Base-by-base conservation (phyloP, 768 basidiomycete genomes). In the Baorangia bicolor region DNA sequence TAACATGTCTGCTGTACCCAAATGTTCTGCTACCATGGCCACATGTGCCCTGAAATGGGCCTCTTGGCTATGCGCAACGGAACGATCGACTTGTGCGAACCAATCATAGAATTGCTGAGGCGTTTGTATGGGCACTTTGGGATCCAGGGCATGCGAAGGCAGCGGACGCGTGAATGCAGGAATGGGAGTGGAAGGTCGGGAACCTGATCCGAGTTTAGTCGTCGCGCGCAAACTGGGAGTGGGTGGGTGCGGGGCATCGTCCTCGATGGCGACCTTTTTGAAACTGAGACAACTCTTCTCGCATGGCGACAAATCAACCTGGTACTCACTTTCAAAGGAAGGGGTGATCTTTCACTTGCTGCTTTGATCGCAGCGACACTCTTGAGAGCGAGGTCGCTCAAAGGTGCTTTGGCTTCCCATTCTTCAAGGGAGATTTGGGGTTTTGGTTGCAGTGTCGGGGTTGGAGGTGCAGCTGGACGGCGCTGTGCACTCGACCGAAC, bases 101-200 rank as follows among this genome's bases (percentile, higher is more conserved):
- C 94, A 97, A 74, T 98, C 96, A 68, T 95, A 93, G 73, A 99
- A 96, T 62, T 98, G 94, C 64, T 98, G 93, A 1, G 94, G 88
- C 0, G 94, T 96, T 58, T 88, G 83, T 37, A 98, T 86, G 5
- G 91, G 87, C 38, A 85, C 81, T 47, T 81, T 82, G 3, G 92
- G 90, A 65, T 90, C 87, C 16, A 92, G 74, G 0, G 85, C 79
- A 64, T 88, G 83, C 9, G 73, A 65, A 13, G 66, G 39, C 13
- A 54, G 47, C 4, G 68, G 56, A 52, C 65, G 70, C 43, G 58
- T 49, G 33, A 31, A 57, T 18, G 53, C 56, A 41, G 52, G 51
- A 28, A 60, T 67, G 11, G 69, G 71, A 13, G 83, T 85, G 10
- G 78, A 73, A 1, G 83, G 81, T 31, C 82, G 76, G 7, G 81